A percentile compares a stretch with the other conserved stretches of the same genome.
Conservation (phyloP, 164 flowering plant species). For the grape (Vitis vinifera) region DNA sequence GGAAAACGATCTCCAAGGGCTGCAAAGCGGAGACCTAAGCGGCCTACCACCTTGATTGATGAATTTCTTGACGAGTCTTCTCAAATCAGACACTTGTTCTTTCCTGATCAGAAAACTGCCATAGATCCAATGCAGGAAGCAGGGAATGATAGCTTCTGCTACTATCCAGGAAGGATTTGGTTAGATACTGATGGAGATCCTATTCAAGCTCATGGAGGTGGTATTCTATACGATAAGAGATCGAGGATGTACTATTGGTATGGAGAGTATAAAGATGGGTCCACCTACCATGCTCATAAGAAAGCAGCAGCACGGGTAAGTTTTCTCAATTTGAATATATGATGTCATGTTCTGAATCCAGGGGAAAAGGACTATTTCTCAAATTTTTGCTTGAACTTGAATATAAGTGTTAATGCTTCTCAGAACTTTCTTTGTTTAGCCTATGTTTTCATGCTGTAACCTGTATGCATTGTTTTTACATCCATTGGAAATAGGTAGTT, state of each 20-base stretch:
- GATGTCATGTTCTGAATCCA: not conserved
- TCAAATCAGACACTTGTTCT: slow-evolving; percentile 68
- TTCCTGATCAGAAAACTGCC: slow-evolving; percentile 65
- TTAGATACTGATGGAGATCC: slow-evolving; percentile 92
- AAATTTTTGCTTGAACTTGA: no score
- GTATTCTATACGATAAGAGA: slow-evolving; percentile 67
- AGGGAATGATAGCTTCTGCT: slow-evolving; percentile 61
- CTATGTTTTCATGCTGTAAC: not conserved
- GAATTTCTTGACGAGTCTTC: slow-evolving; percentile 96
- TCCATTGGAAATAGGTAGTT: not conserved
- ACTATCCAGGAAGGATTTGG: slow-evolving; percentile 86
- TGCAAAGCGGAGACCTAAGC: slow-evolving; percentile 66
- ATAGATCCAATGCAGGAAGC: slow-evolving; percentile 61
- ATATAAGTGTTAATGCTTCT: no score
- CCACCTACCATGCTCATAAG: slow-evolving; percentile 87
- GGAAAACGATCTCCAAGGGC: slow-evolving; percentile 90
- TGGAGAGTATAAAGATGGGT: slow-evolving; percentile 98
- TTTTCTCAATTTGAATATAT: slow-evolving; percentile 3
- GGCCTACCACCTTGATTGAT: slow-evolving; percentile 63
- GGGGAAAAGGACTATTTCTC: no score
- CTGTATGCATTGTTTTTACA: not conserved
- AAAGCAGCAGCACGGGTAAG: slow-evolving; percentile 92
- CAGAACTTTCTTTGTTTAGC: no score
- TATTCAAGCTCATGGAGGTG: slow-evolving; percentile 99
- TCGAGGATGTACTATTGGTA: slow-evolving; percentile 85